Evolutionary conservation across 2,329 filamentous ascomycete species (phyloP).

Genomic region (Hymenoscyphus fraxineus): DNA sequence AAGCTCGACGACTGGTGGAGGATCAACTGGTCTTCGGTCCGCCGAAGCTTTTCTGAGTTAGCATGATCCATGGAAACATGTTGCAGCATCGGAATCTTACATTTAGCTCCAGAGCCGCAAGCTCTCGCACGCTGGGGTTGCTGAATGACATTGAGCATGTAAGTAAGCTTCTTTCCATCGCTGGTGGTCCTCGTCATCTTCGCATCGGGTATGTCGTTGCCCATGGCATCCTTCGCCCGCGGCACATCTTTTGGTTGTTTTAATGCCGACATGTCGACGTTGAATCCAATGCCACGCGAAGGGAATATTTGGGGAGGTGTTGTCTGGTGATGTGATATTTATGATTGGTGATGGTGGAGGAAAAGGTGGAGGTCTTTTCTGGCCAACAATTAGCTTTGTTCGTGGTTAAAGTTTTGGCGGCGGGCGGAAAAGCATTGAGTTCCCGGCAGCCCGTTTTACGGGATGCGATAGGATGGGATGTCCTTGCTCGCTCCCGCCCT

Average conservation of each 20-base stretch:
- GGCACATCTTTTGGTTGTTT: neutral
- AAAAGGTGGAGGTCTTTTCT: neutral
- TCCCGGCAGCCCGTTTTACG: neutral
- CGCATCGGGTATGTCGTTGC: neutral
- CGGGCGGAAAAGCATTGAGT: constrained; percentile 1
- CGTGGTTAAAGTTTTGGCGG: constrained; percentile 1
- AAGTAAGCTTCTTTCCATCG: constrained; percentile 74
- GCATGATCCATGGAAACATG: constrained; percentile 11
- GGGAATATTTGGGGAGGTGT: neutral
- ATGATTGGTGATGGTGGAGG: neutral
- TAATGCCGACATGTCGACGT: neutral
- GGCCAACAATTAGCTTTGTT: neutral
- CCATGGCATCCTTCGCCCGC: neutral
- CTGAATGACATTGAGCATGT: constrained; percentile 82
- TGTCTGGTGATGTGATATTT: neutral
- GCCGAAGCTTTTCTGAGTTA: constrained; percentile 26
- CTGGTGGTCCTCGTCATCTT: constrained; percentile 35
- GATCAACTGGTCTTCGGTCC: constrained; percentile 27
- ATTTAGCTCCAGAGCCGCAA: constrained; percentile 93
- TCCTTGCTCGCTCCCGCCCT: neutral
- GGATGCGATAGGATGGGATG: neutral
- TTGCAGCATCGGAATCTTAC: constrained; percentile 48
- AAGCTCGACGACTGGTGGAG: constrained; percentile 89
- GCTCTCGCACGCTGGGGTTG: constrained; percentile 92
- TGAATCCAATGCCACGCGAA: neutral